These are phyloP conservation scores for Epichloe typhina DNA, from an alignment of 2,329 filamentous ascomycete genomes.

Conservation along the genomic window DNA sequence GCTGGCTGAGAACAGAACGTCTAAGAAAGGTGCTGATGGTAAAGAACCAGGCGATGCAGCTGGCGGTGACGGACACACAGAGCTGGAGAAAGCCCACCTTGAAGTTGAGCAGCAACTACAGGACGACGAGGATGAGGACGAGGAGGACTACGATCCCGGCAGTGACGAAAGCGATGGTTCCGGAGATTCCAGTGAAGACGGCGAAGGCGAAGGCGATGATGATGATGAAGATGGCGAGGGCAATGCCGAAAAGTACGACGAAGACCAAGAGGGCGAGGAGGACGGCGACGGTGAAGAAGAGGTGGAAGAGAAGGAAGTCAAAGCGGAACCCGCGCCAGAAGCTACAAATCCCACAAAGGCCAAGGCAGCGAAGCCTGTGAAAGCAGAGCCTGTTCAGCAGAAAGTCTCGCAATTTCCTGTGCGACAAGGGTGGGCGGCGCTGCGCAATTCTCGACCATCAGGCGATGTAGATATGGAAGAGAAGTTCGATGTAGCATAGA, in stretches of 20 bases:
- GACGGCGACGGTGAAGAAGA: conserved; percentile 17
- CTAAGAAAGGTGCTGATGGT: conserved; percentile 30
- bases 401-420: conserved; percentile 9
- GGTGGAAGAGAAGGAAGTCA: conserved; percentile 7
- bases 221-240: conserved; percentile 29
- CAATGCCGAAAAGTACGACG: conserved; percentile 25
- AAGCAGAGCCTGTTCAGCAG: background rate
- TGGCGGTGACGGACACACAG: conserved; percentile 25
- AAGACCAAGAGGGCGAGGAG: conserved; percentile 20
- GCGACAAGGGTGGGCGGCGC: conserved; percentile 20
- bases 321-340: conserved; percentile 6
- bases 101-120: conserved; percentile 41
- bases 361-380: conserved; percentile 6
- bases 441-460: conserved; percentile 12
- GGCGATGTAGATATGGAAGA: conserved; percentile 20
- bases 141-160: conserved; percentile 54
- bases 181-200: conserved; percentile 35
- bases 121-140: conserved; percentile 50
- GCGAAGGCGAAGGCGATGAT: conserved; percentile 38
- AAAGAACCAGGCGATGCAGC: conserved; percentile 22
- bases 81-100: conserved; percentile 34
- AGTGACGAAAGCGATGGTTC: conserved; percentile 47
- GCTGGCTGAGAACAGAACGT: conserved; percentile 43
- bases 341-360: background rate
- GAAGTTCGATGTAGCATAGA: conserved; percentile 20